Evolutionary conservation across 768 basidiomycete genomes (phyloP), one percentile per base, ranked within the genome.

Genomic region (Trametes maxima): DNA sequence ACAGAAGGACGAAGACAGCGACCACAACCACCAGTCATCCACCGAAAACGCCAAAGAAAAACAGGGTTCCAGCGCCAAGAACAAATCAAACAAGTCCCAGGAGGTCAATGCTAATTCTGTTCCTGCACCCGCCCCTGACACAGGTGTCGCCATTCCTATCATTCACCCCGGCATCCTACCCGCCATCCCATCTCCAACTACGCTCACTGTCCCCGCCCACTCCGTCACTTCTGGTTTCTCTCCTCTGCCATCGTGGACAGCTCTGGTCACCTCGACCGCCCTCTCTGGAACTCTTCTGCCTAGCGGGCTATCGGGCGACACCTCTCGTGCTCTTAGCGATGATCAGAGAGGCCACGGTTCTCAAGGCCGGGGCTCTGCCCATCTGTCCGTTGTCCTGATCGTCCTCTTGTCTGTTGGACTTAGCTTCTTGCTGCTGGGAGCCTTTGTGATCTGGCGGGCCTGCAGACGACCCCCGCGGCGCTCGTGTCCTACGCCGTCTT

Each of bases 401-500:
- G 76, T 83, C 24, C 72, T 85, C 10, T 74, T 89, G 25, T 80
- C 79, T 48, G 75, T 87, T 46, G 81, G 86, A 5, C 77, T 79
- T 57, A 77, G 76, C 14, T 77, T 82, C 64, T 63, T 84, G 11
- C 64, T 88, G 25, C 66, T 85, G 2, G 80, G 80, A 16, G 56
- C 82, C 37, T 75, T 81, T 59, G 70, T 89, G 54, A 59, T 83
- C 14, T 67, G 80, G 62, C 84, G 77, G 60, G 69, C 82, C 61
- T 80, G 80, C 53, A 73, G 73, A 58, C 80, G 81, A 28, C 87
- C 84, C 22, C 76, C 75, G 19, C 79, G 79, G 40, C 81, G 79
- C 48, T 75, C 74, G n/a, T 82, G 79, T 19, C 88, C 84, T 6
- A 85, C 79, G n/a, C 90, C 88, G 3, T 92, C 89, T 33, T 78